Percentiles rank a stretch among this genome's conserved stretches.
phyloP scores from a whole-genome alignment of 495 filamentous ascomycete genomes.

The Podospora anserina region DNA sequence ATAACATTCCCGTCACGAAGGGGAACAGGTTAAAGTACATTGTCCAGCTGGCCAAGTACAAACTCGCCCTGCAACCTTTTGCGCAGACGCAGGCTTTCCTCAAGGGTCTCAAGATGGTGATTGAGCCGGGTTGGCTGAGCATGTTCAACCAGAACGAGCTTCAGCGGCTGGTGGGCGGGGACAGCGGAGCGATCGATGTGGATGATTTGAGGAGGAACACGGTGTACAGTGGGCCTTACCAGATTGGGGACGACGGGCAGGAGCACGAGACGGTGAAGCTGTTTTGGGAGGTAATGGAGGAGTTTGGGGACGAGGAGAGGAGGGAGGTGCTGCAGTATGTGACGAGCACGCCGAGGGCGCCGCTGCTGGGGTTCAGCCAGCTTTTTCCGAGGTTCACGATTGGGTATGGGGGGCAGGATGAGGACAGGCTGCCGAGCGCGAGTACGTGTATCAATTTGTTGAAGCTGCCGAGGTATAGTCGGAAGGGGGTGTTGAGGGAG shows the following conservation, averaged over 20 bases:
- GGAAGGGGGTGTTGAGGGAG: constrained; percentile 58
- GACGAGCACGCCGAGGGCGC: constrained; percentile 88
- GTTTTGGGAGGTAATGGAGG: constrained; percentile 90
- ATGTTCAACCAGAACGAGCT: constrained; percentile 99
- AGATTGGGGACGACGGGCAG: constrained; percentile 76
- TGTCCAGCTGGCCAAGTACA: constrained; percentile 80
- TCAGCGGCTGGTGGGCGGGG: constrained; percentile 87
- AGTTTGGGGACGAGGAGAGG: constrained; percentile 68
- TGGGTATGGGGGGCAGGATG: constrained; percentile 76
- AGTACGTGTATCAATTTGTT: constrained; percentile 96
- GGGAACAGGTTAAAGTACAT: constrained; percentile 92
- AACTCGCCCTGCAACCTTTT: constrained; percentile 72
- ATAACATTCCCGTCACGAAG: constrained; percentile 79
- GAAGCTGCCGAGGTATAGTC: constrained; percentile 83
- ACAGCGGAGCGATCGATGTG: constrained; percentile 79
- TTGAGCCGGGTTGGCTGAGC: constrained; percentile 85
- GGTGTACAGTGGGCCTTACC: constrained; percentile 80
- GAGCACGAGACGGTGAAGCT: constrained; percentile 81
- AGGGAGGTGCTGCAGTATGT: constrained; percentile 93
- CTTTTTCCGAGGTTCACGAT: constrained; percentile 87
- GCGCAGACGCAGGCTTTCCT: constrained; percentile 84
- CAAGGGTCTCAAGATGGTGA: constrained; percentile 77
- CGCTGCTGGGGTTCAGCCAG: constrained; percentile 83
- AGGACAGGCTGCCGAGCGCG: constrained; percentile 80
- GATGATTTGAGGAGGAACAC: constrained; percentile 86